Base-by-base conservation (phyloP, 108 stramenopile species). In the Skeletonema marinoi region DNA sequence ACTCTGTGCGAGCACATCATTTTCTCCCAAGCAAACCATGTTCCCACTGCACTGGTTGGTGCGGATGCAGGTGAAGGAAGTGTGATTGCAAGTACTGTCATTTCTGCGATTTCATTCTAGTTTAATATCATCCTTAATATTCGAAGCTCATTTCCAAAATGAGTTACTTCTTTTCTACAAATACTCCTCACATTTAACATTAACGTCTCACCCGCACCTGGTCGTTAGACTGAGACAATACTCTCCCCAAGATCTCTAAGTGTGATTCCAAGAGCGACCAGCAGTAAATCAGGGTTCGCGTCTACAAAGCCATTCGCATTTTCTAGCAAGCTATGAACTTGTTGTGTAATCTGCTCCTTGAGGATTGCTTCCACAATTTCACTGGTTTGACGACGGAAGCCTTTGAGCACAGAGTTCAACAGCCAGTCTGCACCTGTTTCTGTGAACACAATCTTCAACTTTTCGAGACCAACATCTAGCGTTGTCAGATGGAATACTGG, bases 371-470 rank as follows among this genome's bases (percentile, higher is more conserved):
- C 74, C 13, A 96, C 88, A 41, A 91, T 75, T 12, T 85, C 75
- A 4, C 92, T 88, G 38, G 93, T 88, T 65, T 82, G 83, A 61
- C 88, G 86, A n/a, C 74, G 66, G 65, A 96, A 92, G 21, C 86
- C 82, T 59, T 91, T 83, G 32, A 96, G 86, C 4, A 90, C 87
- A 12, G 82, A 78, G 80, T 96, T 96, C 48, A 93, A 67, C 7
- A 96, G 32, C 92, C 92, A 93, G 76, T 95, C 93, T 4, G 89
- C 92, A 11, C 93, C 93, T 1, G 93, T 95, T 59, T 95, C 90
- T 63, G 83, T 83, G 14, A 95, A 89, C 65, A 75, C 67, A 3
- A 95, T 77, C 41, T 86, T 78, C 1, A 95, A 83, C 42, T 86
- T 79, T 73, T 91, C 89, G n/a, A 95, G 64, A 35, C 77, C 58